These are phyloP conservation scores for Zygoascus ofunaensis DNA, from an alignment of 805 yeast species.

Conservation along the genomic window DNA sequence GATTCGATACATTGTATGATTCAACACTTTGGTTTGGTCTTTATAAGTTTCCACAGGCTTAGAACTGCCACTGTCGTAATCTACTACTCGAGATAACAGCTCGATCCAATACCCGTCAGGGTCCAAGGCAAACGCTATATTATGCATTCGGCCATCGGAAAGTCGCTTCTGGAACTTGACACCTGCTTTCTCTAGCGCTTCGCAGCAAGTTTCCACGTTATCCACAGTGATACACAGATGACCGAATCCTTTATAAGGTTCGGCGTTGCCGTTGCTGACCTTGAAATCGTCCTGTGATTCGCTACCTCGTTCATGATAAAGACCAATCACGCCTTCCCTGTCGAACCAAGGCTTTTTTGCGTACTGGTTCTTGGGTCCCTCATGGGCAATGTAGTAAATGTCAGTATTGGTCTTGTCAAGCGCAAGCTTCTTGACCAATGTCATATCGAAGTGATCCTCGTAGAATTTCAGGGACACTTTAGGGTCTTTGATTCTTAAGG, in stretches of 20 bases:
- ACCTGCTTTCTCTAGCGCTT: slow-evolving; percentile 45
- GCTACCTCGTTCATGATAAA: slow-evolving; percentile 72
- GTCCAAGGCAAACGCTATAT: slow-evolving; percentile 90
- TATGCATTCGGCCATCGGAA: slow-evolving; percentile 82
- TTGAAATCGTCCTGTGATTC: slow-evolving; percentile 48
- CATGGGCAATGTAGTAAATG: slow-evolving; percentile 59
- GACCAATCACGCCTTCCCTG: slow-evolving; percentile 66
- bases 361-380: slow-evolving; percentile 35
- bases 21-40: slow-evolving; percentile 42
- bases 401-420: slow-evolving; percentile 50
- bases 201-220: slow-evolving; percentile 57
- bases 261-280: slow-evolving; percentile 73
- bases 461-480: slow-evolving; percentile 64
- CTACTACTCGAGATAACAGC: slow-evolving; percentile 35
- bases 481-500: slow-evolving; percentile 79
- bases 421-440: slow-evolving; percentile 42
- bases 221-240: slow-evolving; percentile 86
- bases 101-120: slow-evolving; percentile 98
- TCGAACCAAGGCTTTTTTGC: slow-evolving; percentile 31
- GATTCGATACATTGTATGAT: slow-evolving; percentile 89
- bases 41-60: slow-evolving; percentile 28
- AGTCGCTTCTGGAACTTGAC: slow-evolving; percentile 76
- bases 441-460: slow-evolving; percentile 64
- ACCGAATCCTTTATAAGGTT: slow-evolving; percentile 85
- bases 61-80: slow-evolving; percentile 36